These are phyloP conservation scores for Artemisia argyi DNA, from an alignment of 129 eudicot species.

Conservation along the genomic window DNA sequence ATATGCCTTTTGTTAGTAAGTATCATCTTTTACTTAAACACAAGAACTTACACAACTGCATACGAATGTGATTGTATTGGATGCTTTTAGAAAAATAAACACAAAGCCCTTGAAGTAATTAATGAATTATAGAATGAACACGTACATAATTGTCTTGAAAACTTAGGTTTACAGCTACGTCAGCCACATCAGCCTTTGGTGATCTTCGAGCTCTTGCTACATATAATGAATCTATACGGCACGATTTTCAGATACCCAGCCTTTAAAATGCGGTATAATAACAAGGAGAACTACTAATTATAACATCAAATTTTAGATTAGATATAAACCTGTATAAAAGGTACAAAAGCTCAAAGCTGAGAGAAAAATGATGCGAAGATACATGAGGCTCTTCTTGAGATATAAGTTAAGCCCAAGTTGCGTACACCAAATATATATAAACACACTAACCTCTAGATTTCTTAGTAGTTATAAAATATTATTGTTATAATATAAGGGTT, in stretches of 20 bases:
- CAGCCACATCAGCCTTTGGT: not conserved
- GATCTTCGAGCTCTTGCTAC: constrained; percentile 2
- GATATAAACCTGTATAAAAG: not conserved
- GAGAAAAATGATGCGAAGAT: not conserved
- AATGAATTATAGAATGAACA: too few species aligned
- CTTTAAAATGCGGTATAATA: not conserved
- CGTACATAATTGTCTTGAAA: constrained; percentile 8
- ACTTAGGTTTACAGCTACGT: not conserved
- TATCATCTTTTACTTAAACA: too few species aligned
- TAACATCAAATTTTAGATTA: not conserved
- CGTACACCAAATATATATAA: not conserved
- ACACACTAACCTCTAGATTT: too few species aligned
- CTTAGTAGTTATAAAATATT: too few species aligned
- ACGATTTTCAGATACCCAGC: too few species aligned
- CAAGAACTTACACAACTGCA: too few species aligned
- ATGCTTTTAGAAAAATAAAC: too few species aligned
- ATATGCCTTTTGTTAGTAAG: too few species aligned
- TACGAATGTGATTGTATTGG: too few species aligned
- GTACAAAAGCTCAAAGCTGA: not conserved
- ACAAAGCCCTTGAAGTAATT: too few species aligned
- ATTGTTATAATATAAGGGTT: too few species aligned
- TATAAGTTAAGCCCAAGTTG: not conserved
- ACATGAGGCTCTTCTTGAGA: not conserved
- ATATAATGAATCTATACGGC: not conserved
- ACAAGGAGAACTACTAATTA: not conserved